phyloP scores from a whole-genome alignment of 2,329 filamentous ascomycete species.

The Coleophoma eucalyptorum region DNA sequence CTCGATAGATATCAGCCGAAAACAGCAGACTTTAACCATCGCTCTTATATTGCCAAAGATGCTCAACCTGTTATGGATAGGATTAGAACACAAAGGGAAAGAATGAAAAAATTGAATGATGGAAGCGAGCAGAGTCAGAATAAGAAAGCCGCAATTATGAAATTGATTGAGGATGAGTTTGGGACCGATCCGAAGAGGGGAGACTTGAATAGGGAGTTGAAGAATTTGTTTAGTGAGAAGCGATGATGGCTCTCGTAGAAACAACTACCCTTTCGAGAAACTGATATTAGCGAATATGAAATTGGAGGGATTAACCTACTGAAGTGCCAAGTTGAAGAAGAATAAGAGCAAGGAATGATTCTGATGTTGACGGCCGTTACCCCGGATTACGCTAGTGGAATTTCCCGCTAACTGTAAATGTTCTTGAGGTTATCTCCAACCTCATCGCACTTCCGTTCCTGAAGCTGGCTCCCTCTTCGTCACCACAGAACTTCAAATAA shows the following conservation, averaged over 20 bases:
- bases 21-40: not conserved
- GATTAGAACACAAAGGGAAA: constrained; percentile 14
- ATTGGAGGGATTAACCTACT: not conserved
- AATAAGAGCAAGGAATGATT: not conserved
- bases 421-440: not conserved
- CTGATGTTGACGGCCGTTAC: not conserved
- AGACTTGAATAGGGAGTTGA: constrained; percentile 18
- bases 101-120: constrained; percentile 1
- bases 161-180: constrained; percentile 1
- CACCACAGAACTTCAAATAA: too few species aligned
- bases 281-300: not conserved
- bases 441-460: not conserved
- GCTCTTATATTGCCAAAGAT: constrained; percentile 12
- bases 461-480: too few species aligned
- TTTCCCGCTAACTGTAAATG: too few species aligned
- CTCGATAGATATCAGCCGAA: constrained; percentile 13
- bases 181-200: constrained; percentile 7
- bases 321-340: not conserved
- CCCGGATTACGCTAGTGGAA: too few species aligned
- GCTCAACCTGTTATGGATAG: constrained; percentile 16
- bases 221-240: constrained; percentile 15
- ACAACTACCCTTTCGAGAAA: not conserved
- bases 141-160: not conserved
- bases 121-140: not conserved
- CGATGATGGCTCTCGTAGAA: not conserved